Percentiles rank a stretch among this genome's conserved stretches.
phyloP scores from a whole-genome alignment of 2,329 filamentous ascomycete species.

The Stemphylium beticola region DNA sequence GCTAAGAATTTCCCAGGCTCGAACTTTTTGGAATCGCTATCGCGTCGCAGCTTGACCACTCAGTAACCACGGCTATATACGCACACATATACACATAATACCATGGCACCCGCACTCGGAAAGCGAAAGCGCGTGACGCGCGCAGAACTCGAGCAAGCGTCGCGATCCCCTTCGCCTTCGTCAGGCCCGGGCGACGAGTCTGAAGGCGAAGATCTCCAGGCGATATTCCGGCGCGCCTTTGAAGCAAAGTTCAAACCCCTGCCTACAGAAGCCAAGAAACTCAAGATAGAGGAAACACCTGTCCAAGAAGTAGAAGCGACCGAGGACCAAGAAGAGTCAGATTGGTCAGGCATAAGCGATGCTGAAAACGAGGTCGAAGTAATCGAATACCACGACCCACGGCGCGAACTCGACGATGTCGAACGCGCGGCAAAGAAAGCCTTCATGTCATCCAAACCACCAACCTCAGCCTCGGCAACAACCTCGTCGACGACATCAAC shows the following conservation, averaged over 20 bases:
- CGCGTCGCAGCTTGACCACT: not conserved
- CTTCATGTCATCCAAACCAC: constrained; percentile 71
- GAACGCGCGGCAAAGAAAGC: constrained; percentile 72
- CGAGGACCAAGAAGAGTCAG: constrained; percentile 51
- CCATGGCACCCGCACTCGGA: constrained; percentile 51
- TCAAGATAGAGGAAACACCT: constrained; percentile 31
- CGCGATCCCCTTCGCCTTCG: constrained; percentile 37
- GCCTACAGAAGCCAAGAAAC: constrained; percentile 46
- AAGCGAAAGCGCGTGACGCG: constrained; percentile 54
- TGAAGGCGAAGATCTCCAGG: constrained; percentile 65
- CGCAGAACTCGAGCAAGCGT: constrained; percentile 35
- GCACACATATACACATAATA: not conserved
- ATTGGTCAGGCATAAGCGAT: constrained; percentile 67
- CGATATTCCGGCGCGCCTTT: constrained; percentile 82
- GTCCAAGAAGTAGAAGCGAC: constrained; percentile 40
- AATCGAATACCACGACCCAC: constrained; percentile 49
- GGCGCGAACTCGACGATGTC: constrained; percentile 22
- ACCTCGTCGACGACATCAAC: constrained; percentile 19
- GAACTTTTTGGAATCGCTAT: constrained; percentile 8
- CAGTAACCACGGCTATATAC: not conserved
- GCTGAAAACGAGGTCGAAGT: constrained; percentile 53
- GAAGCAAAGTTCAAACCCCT: constrained; percentile 86
- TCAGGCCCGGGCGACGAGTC: constrained; percentile 35
- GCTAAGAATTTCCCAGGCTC: constrained; percentile 9
- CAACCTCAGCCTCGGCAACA: constrained; percentile 44